phyloP scores from a whole-genome alignment of 371 early-diverging fungal genomes.

The Funneliformis caledonium region DNA sequence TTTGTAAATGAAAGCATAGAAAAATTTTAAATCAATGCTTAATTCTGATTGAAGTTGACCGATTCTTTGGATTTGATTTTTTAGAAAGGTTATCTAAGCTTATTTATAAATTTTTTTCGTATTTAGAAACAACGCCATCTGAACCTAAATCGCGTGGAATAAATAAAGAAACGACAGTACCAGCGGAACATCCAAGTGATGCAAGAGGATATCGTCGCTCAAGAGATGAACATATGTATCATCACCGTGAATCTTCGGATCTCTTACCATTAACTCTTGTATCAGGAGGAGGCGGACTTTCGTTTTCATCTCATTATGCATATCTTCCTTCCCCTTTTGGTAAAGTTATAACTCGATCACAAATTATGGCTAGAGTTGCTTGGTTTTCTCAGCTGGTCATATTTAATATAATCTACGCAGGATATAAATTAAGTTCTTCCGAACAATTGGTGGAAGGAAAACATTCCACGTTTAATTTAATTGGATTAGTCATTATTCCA shows the following conservation, averaged over 20 bases:
- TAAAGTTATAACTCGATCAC: slow-evolving; percentile 4
- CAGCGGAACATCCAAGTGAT: neutral
- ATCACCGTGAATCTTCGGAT: slow-evolving; percentile 31
- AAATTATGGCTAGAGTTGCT: slow-evolving; percentile 36
- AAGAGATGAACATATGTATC: slow-evolving; percentile 10
- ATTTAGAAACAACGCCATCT: neutral
- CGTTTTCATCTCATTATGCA: slow-evolving; percentile 28
- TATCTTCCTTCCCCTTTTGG: slow-evolving; percentile 38
- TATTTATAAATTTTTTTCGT: neutral
- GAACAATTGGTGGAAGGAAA: neutral
- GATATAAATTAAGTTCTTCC: slow-evolving; percentile 13
- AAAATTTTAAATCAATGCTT: too few species aligned
- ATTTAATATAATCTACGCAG: slow-evolving; percentile 36
- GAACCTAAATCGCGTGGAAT: slow-evolving; percentile 1
- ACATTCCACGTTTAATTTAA: neutral
- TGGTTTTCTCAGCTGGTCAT: slow-evolving; percentile 28
- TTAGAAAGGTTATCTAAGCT: neutral
- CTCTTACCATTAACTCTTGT: slow-evolving; percentile 39
- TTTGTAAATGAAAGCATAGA: too few species aligned
- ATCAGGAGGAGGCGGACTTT: slow-evolving; percentile 12
- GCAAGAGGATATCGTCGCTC: neutral
- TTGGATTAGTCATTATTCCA: slow-evolving; percentile 32
- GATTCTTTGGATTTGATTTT: too few species aligned
- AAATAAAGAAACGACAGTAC: neutral
- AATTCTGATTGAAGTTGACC: too few species aligned